Conservation (phyloP, 1,284 basidiomycete species). For the Wallemia ichthyophaga region DNA sequence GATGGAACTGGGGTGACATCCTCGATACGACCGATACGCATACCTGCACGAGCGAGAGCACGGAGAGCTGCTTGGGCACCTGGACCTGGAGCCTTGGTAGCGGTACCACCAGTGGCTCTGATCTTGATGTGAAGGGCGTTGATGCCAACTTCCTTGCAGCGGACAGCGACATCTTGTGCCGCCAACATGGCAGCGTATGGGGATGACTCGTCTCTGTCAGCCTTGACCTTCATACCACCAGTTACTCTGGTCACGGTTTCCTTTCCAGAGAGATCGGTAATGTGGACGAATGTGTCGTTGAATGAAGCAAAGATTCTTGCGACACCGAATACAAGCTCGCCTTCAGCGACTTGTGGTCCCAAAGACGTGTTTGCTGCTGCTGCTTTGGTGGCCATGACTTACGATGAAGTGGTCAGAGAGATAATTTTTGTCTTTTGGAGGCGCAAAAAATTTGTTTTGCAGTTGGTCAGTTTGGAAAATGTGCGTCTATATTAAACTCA, state of each 20-base stretch:
- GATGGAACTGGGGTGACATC: constrained; percentile 90
- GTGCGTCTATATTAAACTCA: too few relatives aligned
- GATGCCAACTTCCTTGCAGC: constrained; percentile 96
- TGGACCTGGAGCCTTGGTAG: constrained; percentile 94
- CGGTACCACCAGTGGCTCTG: constrained; percentile 90
- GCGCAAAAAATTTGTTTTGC: neutral
- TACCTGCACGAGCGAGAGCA: constrained; percentile 90
- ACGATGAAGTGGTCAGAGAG: neutral
- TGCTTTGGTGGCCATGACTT: constrained; percentile 43
- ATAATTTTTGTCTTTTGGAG: neutral
- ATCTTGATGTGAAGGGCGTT: constrained; percentile 94
- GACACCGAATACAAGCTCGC: constrained; percentile 81
- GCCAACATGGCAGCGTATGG: constrained; percentile 99
- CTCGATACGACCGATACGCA: constrained; percentile 94
- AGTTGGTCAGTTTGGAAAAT: too few relatives aligned
- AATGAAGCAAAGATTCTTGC: constrained; percentile 93
- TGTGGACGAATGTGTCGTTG: constrained; percentile 99
- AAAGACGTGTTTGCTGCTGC: constrained; percentile 53
- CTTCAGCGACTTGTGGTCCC: constrained; percentile 77
- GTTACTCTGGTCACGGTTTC: constrained; percentile 97
- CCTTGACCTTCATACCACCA: constrained; percentile 99
- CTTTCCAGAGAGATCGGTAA: constrained; percentile 95
- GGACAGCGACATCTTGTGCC: constrained; percentile 79
- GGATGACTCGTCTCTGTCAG: constrained; percentile 97
- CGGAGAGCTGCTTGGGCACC: constrained; percentile 95